Base-by-base conservation (phyloP, 345 rosid genomes). In the Pugionium cornutum region DNA sequence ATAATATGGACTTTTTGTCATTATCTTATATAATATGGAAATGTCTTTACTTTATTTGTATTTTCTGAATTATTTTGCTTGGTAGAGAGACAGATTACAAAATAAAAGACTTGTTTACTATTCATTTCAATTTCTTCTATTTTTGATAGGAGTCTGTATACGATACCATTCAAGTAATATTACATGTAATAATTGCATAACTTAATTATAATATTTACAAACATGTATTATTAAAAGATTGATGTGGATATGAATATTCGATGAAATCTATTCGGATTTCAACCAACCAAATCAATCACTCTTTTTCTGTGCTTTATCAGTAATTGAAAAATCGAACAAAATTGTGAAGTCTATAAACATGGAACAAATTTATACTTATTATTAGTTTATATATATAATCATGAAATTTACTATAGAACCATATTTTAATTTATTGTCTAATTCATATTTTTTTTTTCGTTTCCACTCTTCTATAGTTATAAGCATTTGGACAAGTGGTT, bases 1-100 rank as follows among this genome's bases (percentile, higher is more conserved):
- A 26, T 32, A 37, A 62, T 53, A 34, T 6, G 49, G 11, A n/a
- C 45, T 18, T 41, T 62, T 53, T 53, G 75, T 62, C 75, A 70
- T 53, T 70, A 30, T 62, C 75, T 62, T 51, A 6, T 44, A 29
- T 29, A 52, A 37, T 57, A 40, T 5, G 28, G 42, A 10, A 4
- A 44, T 42, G 41, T 62, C 18, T 18, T 62, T 62, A 37, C 47
- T 34, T 62, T 70, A 7, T 62, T 62, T 53, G 11, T 42, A 50
- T 70, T 53, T 53, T 39, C 37, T 25, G 1, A 51, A 57, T 36
- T 1, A 55, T 55, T 66, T 4, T 43, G 27, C 9, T 65, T 53
- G 52, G 28, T 32, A 6, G 36, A 43, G 3, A 66, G 62, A 34
- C 62, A 43, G 4, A 27, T 33, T 53, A 53, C 34, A 53, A 66